Evolutionary conservation across 192 early-diverging fungal species (phyloP).

Genomic region (Haplosporangium gracile): DNA sequence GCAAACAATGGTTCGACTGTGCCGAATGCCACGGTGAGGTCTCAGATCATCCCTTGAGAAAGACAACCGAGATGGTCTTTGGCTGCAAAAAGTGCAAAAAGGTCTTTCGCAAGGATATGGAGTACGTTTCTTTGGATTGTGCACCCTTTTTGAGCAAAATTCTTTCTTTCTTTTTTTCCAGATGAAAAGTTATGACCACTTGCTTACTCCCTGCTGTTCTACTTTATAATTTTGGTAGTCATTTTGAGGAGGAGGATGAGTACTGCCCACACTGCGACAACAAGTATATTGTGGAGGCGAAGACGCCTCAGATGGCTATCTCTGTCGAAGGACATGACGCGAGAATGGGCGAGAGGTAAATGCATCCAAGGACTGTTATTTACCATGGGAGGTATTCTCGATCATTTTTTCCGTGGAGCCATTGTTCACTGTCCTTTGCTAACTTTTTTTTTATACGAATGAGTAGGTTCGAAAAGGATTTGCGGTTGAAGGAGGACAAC

Average conservation of each 20-base stretch:
- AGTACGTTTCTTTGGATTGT: conserved; percentile 23
- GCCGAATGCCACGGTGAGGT: conserved; percentile 92
- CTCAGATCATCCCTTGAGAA: conserved; percentile 80
- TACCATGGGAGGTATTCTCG: no score
- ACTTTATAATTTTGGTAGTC: conserved; percentile 51
- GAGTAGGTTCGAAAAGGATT: conserved; percentile 55
- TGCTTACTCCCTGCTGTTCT: background rate
- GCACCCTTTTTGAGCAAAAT: no score
- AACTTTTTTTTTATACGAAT: background rate
- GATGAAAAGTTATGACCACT: background rate
- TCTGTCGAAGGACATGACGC: conserved; percentile 96
- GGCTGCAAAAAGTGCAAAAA: conserved; percentile 99
- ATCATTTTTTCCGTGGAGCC: no score
- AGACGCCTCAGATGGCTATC: conserved; percentile 85
- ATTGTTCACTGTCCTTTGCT: background rate
- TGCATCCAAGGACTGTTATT: no score
- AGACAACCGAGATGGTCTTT: conserved; percentile 93
- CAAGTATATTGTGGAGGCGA: conserved; percentile 94
- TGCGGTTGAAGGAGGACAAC: conserved; percentile 49
- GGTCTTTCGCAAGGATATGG: conserved; percentile 94
- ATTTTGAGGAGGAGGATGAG: conserved; percentile 96
- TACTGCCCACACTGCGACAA: conserved; percentile 99
- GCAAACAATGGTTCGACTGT: conserved; percentile 97
- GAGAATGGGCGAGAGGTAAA: conserved; percentile 75
- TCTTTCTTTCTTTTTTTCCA: background rate